Conservation (phyloP, 108 stramenopile genomes). For the Stephanodiscus minutulus region DNA sequence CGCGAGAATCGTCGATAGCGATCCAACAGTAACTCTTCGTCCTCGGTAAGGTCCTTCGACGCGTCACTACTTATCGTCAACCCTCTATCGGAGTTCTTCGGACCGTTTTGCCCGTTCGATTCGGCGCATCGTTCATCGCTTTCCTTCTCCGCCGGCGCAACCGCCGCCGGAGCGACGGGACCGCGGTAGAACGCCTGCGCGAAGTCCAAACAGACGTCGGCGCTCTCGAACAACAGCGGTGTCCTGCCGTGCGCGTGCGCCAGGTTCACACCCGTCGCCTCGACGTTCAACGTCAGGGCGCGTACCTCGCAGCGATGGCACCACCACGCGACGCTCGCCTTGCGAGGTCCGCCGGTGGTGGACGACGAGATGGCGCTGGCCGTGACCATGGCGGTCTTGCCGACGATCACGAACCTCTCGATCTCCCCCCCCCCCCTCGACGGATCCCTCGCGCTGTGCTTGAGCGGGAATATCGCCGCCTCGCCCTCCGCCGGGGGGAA, state of each 20-base stretch:
- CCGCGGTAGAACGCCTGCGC: conserved; percentile 71
- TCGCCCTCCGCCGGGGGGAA: conserved; percentile 23
- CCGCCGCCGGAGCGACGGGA: conserved; percentile 2
- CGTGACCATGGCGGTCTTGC: conserved; percentile 30
- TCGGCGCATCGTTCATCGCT: conserved; percentile 18
- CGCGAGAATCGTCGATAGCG: conserved; percentile 34
- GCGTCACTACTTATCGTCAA: not conserved
- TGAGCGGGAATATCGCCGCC: conserved; percentile 25
- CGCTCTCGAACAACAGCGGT: conserved; percentile 58
- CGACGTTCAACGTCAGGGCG: conserved; percentile 74
- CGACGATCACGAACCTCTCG: conserved; percentile 37
- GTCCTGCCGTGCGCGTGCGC: conserved; percentile 43
- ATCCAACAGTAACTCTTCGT: conserved; percentile 36
- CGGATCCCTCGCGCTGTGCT: conserved; percentile 8
- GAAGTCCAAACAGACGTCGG: conserved; percentile 69
- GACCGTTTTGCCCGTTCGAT: conserved; percentile 44
- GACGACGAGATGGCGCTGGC: conserved; percentile 1
- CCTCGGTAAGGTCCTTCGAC: conserved; percentile 20
- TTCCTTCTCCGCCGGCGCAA: not conserved
- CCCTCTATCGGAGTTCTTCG: conserved; percentile 7
- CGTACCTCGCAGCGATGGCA: conserved; percentile 57
- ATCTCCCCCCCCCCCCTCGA: conserved; percentile 5
- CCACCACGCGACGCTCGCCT: conserved; percentile 63
- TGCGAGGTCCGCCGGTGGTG: conserved; percentile 1
- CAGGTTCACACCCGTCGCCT: conserved; percentile 60